Evolutionary conservation across 2,329 filamentous ascomycete genomes (phyloP).

Genomic region (Drechslerella dactyloides): DNA sequence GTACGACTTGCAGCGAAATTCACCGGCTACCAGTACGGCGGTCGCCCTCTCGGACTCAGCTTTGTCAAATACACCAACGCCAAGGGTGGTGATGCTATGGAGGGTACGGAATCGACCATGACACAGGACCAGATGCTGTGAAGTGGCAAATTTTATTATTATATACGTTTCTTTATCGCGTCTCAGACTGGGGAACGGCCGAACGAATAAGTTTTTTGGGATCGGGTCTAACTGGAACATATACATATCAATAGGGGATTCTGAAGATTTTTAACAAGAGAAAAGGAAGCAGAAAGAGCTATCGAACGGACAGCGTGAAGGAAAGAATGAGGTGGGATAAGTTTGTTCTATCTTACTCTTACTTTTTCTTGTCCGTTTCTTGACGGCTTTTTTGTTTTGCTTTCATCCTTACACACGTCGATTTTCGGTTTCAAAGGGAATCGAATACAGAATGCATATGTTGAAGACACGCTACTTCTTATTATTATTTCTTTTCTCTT

Average conservation of each 20-base stretch:
- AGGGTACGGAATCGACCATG: slow-evolving; percentile 76
- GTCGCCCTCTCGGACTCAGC: slow-evolving; percentile 87
- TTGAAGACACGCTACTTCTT: slow-evolving; percentile 1
- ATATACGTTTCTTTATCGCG: slow-evolving; percentile 14
- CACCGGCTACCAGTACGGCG: slow-evolving; percentile 95
- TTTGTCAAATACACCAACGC: slow-evolving; percentile 90
- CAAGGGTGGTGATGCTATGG: slow-evolving; percentile 75
- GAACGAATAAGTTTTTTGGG: slow-evolving; percentile 12
- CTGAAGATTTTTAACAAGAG: slow-evolving; percentile 33
- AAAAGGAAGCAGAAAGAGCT: neutral
- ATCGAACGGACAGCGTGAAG: neutral
- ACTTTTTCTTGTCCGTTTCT: neutral
- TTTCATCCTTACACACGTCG: neutral
- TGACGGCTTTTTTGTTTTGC: no score
- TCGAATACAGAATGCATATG: slow-evolving; percentile 26
- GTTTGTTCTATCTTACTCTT: neutral
- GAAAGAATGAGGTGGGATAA: neutral
- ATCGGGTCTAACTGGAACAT: slow-evolving; percentile 39
- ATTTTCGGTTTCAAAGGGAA: neutral
- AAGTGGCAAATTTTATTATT: slow-evolving; percentile 52
- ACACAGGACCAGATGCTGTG: slow-evolving; percentile 99
- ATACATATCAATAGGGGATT: slow-evolving; percentile 33
- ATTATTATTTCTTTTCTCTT: no score
- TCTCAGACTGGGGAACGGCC: slow-evolving; percentile 3
- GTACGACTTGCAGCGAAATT: slow-evolving; percentile 72